Conservation (phyloP, 208 protist genomes). For the Trypanosoma cruzi region DNA sequence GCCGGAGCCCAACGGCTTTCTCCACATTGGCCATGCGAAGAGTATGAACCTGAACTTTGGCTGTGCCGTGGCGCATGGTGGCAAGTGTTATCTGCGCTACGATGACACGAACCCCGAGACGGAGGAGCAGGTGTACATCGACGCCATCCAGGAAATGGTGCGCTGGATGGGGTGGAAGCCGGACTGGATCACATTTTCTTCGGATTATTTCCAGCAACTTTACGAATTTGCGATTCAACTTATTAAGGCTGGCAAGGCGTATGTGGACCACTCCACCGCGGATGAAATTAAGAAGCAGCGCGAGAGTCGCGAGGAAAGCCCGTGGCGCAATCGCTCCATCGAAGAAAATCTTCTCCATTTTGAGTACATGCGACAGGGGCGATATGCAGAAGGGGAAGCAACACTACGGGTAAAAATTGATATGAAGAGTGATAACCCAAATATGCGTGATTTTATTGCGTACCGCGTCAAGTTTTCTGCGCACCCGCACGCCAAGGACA, state of each 20-base stretch:
- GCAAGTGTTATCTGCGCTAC: slow-evolving; percentile 97
- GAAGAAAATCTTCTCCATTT: slow-evolving; percentile 94
- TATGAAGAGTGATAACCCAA: slow-evolving; percentile 96
- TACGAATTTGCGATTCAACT: slow-evolving; percentile 98
- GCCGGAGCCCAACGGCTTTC: slow-evolving; percentile 97
- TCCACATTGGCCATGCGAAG: slow-evolving; percentile 99
- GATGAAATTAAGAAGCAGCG: slow-evolving; percentile 95
- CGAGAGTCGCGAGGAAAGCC: slow-evolving; percentile 83
- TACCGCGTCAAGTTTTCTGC: slow-evolving; percentile 99
- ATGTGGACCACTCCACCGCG: slow-evolving; percentile 97
- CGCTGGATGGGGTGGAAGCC: slow-evolving; percentile 93
- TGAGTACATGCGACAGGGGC: slow-evolving; percentile 93
- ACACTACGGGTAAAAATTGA: slow-evolving; percentile 99
- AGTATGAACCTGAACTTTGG: slow-evolving; percentile 99
- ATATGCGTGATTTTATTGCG: slow-evolving; percentile 98
- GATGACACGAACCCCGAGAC: slow-evolving; percentile 99
- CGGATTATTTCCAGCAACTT: slow-evolving; percentile 99
- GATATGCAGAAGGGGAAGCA: slow-evolving; percentile 97
- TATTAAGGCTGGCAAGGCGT: slow-evolving; percentile 98
- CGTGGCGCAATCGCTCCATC: slow-evolving; percentile 88
- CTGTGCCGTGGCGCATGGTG: slow-evolving; percentile 92
- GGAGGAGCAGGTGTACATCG: slow-evolving; percentile 98
- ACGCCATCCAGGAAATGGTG: slow-evolving; percentile 94
- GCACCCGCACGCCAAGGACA: slow-evolving; percentile 95
- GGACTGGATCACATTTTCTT: slow-evolving; percentile 96